A percentile compares a stretch with the other conserved stretches of the same genome.
Conservation (phyloP, 768 basidiomycete species). For the Mycena leptocephala region DNA sequence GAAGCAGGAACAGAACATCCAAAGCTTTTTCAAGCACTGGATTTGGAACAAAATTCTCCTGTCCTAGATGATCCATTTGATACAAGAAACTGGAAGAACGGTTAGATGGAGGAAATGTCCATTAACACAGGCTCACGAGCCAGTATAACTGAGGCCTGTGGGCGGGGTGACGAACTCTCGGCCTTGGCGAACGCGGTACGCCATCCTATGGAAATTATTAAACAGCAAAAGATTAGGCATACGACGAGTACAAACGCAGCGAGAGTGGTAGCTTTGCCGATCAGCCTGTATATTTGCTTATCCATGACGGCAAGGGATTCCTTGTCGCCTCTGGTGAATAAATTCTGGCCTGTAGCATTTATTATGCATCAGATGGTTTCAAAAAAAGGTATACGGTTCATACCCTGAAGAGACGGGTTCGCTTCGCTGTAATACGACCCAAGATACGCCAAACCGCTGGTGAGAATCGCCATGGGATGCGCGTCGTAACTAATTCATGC, state of each 20-base stretch:
- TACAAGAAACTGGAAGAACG: constrained; percentile 79
- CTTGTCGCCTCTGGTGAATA: constrained; percentile 80
- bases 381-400: constrained; percentile 23
- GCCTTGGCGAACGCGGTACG: constrained; percentile 93
- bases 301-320: constrained; percentile 87
- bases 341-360: constrained; percentile 73
- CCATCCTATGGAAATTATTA: constrained; percentile 73
- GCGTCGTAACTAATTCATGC: constrained; percentile 79
- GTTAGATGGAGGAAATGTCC: background rate
- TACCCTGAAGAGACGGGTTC: constrained; percentile 90
- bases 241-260: constrained; percentile 75
- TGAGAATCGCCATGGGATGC: constrained; percentile 93
- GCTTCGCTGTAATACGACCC: constrained; percentile 92
- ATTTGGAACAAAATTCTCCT: constrained; percentile 83
- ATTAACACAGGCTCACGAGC: constrained; percentile 67
- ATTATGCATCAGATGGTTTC: background rate
- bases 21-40: constrained; percentile 91
- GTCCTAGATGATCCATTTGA: constrained; percentile 89
- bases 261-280: constrained; percentile 91
- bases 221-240: background rate
- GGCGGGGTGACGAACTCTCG: constrained; percentile 91
- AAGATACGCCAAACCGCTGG: constrained; percentile 89
- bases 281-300: constrained; percentile 91
- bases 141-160: constrained; percentile 86
- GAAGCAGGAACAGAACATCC: constrained; percentile 90